Percentiles rank a stretch among this genome's conserved stretches.
phyloP scores from a whole-genome alignment of 1,139 yeast species.

The Taphrina wiesneri region DNA sequence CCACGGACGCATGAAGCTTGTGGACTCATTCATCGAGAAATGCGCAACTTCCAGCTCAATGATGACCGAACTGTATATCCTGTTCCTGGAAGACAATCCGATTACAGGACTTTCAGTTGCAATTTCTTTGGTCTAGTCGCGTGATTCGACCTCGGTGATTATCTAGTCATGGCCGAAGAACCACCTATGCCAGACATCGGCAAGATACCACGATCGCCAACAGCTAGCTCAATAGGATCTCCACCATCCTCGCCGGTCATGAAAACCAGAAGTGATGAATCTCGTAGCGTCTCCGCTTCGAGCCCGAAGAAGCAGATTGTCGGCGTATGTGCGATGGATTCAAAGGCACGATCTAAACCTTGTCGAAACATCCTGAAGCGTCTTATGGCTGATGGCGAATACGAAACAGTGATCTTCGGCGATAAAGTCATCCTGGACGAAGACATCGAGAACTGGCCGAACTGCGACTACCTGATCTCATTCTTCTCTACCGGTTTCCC shows the following conservation, averaged over 20 bases:
- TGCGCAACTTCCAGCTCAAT: too few species aligned
- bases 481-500: constrained; percentile 97
- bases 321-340: constrained; percentile 99
- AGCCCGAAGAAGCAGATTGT: constrained; percentile 64
- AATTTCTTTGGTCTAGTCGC: too few species aligned
- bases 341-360: constrained; percentile 93
- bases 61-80: too few species aligned
- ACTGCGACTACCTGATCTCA: constrained; percentile 90
- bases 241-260: constrained; percentile 8
- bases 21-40: too few species aligned
- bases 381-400: constrained; percentile 67
- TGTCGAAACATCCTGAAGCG: constrained; percentile 87
- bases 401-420: constrained; percentile 95
- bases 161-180: neutral
- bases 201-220: constrained; percentile 11
- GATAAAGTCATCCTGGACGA: constrained; percentile 96
- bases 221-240: constrained; percentile 18
- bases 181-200: neutral
- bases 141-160: too few species aligned
- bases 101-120: too few species aligned
- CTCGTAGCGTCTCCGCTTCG: neutral
- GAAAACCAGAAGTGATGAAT: neutral
- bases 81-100: too few species aligned
- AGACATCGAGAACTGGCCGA: constrained; percentile 92
- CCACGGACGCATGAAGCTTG: too few species aligned